Base-by-base conservation (phyloP, 139 green algal species). In the Volvox reticuliferus region DNA sequence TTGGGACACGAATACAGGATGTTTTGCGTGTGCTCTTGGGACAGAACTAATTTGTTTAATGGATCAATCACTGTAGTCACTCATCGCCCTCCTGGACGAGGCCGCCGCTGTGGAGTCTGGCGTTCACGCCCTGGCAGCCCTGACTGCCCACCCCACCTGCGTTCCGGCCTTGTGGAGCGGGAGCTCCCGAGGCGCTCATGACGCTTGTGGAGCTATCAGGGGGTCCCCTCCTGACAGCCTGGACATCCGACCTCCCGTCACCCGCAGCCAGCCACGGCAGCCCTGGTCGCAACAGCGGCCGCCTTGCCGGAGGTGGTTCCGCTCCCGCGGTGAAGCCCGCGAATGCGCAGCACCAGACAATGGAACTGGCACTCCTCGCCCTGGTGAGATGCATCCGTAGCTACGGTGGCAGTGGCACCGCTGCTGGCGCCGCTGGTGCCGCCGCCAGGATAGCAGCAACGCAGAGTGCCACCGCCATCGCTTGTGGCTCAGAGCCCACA, bases 301-400 rank as follows among this genome's bases (percentile, higher is more conserved):
- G 20, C 24, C 22, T 5, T 21, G 20, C 19, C 20, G 78, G 20
- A 22, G 80, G 19, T 61, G 50, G n/a, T 19, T 44, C 16, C 26
- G 50, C 80, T 3, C 24, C 33, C 0, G 28, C n/a, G 75, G 21
- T 35, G 75, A 32, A 36, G 75, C 19, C 28, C 9, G 12, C 28
- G 28, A 33, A 0, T 21, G 77, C 33, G 35, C 19, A n/a, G 16
- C 55, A n/a, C 5, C 6, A 30, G 21, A 37, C 20, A 18, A 30
- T 62, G 62, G 82, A 79, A 20, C 65, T 88, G 21, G 82, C 82
- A 36, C 21, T 88, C 35, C 82, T 88, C 33, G 82, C 82, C 33
- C 24, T 88, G 33, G 82, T 88, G 82, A 62, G 82, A 14, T 79
- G 82, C n/a, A 86, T 86, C 69, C 50, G 50, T 22, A 67, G 30